Base-by-base conservation (phyloP, 495 filamentous ascomycete genomes). In the Usnea hakonensis region DNA sequence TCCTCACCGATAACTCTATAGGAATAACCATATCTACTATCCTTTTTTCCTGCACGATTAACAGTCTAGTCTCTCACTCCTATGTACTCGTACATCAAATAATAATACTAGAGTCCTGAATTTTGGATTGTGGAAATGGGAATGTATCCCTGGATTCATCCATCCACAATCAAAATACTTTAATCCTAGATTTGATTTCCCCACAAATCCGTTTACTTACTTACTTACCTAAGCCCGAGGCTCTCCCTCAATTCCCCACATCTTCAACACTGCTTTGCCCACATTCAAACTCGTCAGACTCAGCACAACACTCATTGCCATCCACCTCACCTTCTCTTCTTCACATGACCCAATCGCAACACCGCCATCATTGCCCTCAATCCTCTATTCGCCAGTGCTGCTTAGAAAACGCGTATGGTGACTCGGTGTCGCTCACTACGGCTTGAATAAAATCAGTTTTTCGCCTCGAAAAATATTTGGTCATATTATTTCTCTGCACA, bases 121-220 rank as follows among this genome's bases (percentile, higher is more conserved):
- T n/a, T n/a, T n/a, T n/a, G n/a, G n/a, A n/a, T n/a, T n/a, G n/a
- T n/a, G n/a, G n/a, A n/a, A n/a, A n/a, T n/a, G n/a, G n/a, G n/a
- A n/a, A n/a, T n/a, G n/a, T n/a, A n/a, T n/a, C n/a, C n/a, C n/a
- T n/a, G n/a, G n/a, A n/a, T n/a, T n/a, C n/a, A n/a, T n/a, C n/a
- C n/a, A n/a, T n/a, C n/a, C n/a, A n/a, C n/a, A n/a, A n/a, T n/a
- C n/a, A n/a, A n/a, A n/a, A n/a, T n/a, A n/a, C n/a, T n/a, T n/a
- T n/a, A n/a, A n/a, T n/a, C n/a, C n/a, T n/a, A n/a, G n/a, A n/a
- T n/a, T n/a, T n/a, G 46, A 50, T 50, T 50, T 50, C 46, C 46
- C 46, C 46, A 50, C 46, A 50, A 30, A 50, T 30, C 30, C 46
- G 46, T 50, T 28, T 50, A n/a, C n/a, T n/a, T n/a, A n/a, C n/a